A percentile compares a stretch with the other conserved stretches of the same genome.
Evolutionary conservation across 495 filamentous ascomycete genomes (phyloP).

Genomic region (Daldinia childiae): DNA sequence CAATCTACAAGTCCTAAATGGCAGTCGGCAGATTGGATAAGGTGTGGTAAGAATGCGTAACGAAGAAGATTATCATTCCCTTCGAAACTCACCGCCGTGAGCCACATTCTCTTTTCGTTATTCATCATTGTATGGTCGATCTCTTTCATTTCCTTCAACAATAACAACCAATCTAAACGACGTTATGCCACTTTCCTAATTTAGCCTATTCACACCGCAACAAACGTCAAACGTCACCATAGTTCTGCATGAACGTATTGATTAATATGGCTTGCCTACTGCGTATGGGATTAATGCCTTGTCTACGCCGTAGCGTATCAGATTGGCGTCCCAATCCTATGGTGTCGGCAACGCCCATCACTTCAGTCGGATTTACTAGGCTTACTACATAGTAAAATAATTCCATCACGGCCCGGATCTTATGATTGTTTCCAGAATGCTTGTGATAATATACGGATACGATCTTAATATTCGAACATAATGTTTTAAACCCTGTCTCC

Average conservation of each 20-base stretch:
- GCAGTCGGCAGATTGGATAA: conserved; percentile 6
- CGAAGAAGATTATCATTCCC: conserved; percentile 15
- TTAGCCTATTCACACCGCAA: conserved; percentile 45
- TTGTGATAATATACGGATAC: conserved; percentile 7
- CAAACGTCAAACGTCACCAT: conserved; percentile 37
- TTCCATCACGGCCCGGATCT: conserved; percentile 3
- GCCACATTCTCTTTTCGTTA: conserved; percentile 21
- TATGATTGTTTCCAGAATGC: too few relatives aligned
- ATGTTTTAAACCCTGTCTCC: conserved; percentile 28
- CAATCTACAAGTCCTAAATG: conserved; percentile 7
- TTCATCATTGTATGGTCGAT: conserved; percentile 38
- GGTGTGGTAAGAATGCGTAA: conserved; percentile 23
- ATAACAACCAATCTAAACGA: conserved; percentile 26
- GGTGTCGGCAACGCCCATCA: conserved; percentile 19
- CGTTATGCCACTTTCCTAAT: conserved; percentile 38
- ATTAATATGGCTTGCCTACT: conserved; percentile 34
- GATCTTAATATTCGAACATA: conserved; percentile 27
- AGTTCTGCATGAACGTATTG: conserved; percentile 31
- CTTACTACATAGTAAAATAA: conserved; percentile 2
- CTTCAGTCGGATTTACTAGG: conserved; percentile 1
- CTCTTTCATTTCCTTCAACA: conserved; percentile 10
- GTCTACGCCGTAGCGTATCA: conserved; percentile 21
- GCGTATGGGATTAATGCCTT: conserved; percentile 27
- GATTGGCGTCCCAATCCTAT: conserved; percentile 21
- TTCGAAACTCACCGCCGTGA: conserved; percentile 41